Evolutionary conservation across 2,329 filamentous ascomycete species (phyloP).

Genomic region (Fragosphaeria purpurea): DNA sequence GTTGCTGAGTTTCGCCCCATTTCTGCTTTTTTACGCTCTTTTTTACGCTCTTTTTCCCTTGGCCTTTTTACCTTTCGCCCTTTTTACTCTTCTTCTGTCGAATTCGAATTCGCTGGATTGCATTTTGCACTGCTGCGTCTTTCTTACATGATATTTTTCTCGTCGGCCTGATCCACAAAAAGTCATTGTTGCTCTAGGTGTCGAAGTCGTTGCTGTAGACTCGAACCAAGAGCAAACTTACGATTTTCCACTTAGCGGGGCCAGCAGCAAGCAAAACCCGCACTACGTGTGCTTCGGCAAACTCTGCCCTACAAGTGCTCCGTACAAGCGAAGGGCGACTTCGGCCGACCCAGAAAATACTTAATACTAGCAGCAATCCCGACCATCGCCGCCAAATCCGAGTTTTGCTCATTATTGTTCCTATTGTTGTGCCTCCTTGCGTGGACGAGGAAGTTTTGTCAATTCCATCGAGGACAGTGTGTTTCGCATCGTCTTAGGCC

Average conservation of each 20-base stretch:
- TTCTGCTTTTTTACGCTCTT: background rate
- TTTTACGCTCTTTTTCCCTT: background rate
- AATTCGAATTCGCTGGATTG: background rate
- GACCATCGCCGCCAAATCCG: slow-evolving; percentile 8
- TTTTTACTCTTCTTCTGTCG: background rate
- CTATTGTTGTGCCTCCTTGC: slow-evolving; percentile 2
- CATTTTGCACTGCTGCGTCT: background rate
- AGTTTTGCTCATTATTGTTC: background rate
- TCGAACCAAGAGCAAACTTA: no score
- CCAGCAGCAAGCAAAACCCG: background rate
- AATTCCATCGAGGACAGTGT: no score
- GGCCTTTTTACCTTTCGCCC: background rate
- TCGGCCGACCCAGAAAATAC: slow-evolving; percentile 12
- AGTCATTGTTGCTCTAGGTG: no score
- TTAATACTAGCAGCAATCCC: slow-evolving; percentile 11
- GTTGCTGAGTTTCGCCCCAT: background rate
- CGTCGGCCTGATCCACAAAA: no score
- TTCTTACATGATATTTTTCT: no score
- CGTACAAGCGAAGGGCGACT: slow-evolving; percentile 11
- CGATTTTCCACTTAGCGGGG: slow-evolving; percentile 9
- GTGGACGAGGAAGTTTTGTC: no score
- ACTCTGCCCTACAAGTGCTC: background rate
- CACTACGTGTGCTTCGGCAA: slow-evolving; percentile 3
- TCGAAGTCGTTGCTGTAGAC: no score
- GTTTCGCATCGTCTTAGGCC: no score